Percentiles rank a stretch among this genome's conserved stretches.
These are phyloP conservation scores for Colletotrichum graminicola DNA, from an alignment of 2,329 filamentous ascomycete species.

Conservation along the genomic window DNA sequence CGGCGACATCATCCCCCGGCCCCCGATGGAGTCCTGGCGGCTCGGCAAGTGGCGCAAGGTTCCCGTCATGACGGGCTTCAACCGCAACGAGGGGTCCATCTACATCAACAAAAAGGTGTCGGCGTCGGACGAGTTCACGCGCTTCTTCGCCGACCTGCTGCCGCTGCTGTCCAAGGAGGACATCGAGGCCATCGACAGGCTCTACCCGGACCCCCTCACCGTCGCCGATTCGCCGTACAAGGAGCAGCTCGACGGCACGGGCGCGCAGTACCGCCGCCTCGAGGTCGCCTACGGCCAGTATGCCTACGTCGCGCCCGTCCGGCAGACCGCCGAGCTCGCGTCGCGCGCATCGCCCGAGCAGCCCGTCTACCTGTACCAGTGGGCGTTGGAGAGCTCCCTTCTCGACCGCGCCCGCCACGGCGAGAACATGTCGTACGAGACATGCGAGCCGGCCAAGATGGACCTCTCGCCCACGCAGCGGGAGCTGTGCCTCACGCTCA, in stretches of 20 bases:
- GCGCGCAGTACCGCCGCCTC: conserved; percentile 68
- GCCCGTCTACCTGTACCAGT: conserved; percentile 64
- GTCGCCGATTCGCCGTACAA: conserved; percentile 36
- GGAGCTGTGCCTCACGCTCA: conserved; percentile 55
- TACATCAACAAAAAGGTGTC: conserved; percentile 68
- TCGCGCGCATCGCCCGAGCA: conserved; percentile 52
- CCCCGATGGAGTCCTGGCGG: conserved; percentile 70
- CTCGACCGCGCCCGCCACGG: conserved; percentile 60
- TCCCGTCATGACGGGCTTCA: conserved; percentile 77
- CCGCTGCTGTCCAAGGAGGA: conserved; percentile 67
- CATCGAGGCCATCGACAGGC: conserved; percentile 62
- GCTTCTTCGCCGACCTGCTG: conserved; percentile 74
- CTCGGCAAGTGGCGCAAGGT: conserved; percentile 66
- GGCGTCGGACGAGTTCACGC: conserved; percentile 53
- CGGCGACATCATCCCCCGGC: conserved; percentile 67
- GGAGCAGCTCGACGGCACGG: conserved; percentile 49
- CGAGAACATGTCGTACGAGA: conserved; percentile 53
- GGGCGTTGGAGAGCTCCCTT: conserved; percentile 59
- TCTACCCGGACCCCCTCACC: conserved; percentile 67
- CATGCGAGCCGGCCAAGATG: conserved; percentile 51
- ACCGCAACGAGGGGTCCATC: conserved; percentile 75
- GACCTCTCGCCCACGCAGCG: conserved; percentile 56
- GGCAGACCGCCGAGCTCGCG: conserved; percentile 66
- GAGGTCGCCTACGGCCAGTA: conserved; percentile 74
- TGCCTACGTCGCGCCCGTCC: conserved; percentile 74